Conservation (phyloP, 148 eudicot species). For the Cornus kousa region DNA sequence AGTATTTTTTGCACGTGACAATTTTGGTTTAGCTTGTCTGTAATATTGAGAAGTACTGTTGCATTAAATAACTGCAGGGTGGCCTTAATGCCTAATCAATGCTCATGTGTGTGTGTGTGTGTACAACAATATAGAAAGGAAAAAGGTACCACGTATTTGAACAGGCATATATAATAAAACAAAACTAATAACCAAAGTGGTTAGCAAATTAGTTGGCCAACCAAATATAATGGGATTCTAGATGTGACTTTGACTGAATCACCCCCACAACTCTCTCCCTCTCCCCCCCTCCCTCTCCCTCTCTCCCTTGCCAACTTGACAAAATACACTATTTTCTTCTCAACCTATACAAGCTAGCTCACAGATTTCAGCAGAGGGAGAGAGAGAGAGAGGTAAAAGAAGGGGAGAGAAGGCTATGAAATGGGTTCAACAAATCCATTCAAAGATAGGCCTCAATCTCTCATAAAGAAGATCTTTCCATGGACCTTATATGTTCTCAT, state of each 20-base stretch:
- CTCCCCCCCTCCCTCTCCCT: background rate
- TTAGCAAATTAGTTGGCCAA: background rate
- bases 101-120: too few species aligned
- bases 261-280: background rate
- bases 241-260: conserved; percentile 21
- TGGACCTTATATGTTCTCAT: conserved; percentile 48
- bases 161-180: background rate
- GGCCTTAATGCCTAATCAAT: too few species aligned
- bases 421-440: conserved; percentile 26
- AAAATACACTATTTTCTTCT: background rate
- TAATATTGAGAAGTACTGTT: too few species aligned
- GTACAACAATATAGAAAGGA: too few species aligned
- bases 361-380: too few species aligned
- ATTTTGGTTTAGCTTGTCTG: conserved; percentile 8
- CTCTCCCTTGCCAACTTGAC: background rate
- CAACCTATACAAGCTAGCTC: background rate
- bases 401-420: conserved; percentile 3
- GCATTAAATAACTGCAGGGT: too few species aligned
- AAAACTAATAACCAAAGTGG: too few species aligned
- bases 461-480: conserved; percentile 46
- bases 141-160: background rate
- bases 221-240: conserved; percentile 1
- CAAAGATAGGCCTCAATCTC: conserved; percentile 34
- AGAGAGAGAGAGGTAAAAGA: background rate
- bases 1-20: too few species aligned